These are phyloP conservation scores for Aureobasidium pullulans DNA, from an alignment of 2,329 filamentous ascomycete species.

Conservation along the genomic window DNA sequence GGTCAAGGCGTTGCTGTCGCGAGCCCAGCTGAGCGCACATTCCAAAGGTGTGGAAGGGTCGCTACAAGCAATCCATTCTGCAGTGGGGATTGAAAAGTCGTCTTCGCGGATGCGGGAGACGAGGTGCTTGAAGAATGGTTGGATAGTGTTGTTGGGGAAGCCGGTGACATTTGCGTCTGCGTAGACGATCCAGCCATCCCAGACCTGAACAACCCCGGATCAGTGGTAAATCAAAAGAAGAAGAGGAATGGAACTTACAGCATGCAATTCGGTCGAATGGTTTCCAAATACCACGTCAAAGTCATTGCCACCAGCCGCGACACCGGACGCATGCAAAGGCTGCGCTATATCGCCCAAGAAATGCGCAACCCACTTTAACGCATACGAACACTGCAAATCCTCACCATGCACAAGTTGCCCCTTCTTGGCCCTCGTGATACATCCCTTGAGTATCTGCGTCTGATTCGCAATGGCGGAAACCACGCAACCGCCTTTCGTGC, in stretches of 20 bases:
- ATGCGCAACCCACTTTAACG: constrained; percentile 36
- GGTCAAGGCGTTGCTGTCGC: constrained; percentile 32
- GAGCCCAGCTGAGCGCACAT: constrained; percentile 32
- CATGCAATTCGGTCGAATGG: constrained; percentile 29
- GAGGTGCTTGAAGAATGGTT: constrained; percentile 30
- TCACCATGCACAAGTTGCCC: constrained; percentile 19
- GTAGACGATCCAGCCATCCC: constrained; percentile 34
- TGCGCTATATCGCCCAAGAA: constrained; percentile 36
- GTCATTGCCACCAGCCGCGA: constrained; percentile 32
- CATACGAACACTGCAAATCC: constrained; percentile 33
- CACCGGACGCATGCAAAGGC: constrained; percentile 34
- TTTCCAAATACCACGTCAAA: constrained; percentile 31
- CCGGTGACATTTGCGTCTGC: constrained; percentile 27
- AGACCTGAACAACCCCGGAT: constrained; percentile 24
- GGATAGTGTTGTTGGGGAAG: constrained; percentile 31
- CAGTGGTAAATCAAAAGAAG: not conserved
- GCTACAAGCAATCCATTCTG: constrained; percentile 31
- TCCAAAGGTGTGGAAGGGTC: constrained; percentile 26
- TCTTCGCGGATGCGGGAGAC: constrained; percentile 30
- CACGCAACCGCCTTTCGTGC: constrained; percentile 32
- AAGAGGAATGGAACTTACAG: constrained; percentile 20
- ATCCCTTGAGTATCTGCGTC: constrained; percentile 31
- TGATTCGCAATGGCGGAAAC: constrained; percentile 37
- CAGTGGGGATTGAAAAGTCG: constrained; percentile 28
- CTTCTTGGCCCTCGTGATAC: constrained; percentile 27